Base-by-base conservation (phyloP, 2,329 filamentous ascomycete genomes). In the Claviceps citrina region DNA sequence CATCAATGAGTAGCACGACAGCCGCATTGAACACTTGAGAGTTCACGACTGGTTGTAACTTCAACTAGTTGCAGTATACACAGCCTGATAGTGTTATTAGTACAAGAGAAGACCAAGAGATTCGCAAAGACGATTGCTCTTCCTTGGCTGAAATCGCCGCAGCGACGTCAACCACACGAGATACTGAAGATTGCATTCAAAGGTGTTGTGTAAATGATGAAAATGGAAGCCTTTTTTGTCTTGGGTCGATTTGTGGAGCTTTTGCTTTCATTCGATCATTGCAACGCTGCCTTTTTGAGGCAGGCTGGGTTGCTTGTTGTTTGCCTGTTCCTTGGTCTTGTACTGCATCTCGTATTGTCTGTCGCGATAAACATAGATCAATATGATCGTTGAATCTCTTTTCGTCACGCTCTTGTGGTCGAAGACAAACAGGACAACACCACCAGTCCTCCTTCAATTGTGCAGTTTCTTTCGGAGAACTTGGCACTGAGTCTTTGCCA, bases 381-480 rank as follows among this genome's bases (percentile, higher is more conserved):
- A 98, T 86, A 53, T 98, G 91, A 42, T 81, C 75, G 49, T 98
- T 98, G 61, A 96, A 93, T 0, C 63, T 64, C 34, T 69, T 70
- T 55, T 95, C 85, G 37, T 89, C 71, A 0, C 85, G 73, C 0
- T 66, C 53, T 52, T 95, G 87, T 0, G 84, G 78, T 13, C 79
- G 67, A n/a, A 65, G 62, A 57, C 91, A 98, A 33, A 96, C 83
- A 0, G 91, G 91, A 57, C 91, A 98, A 28, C 80, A 71, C 87
- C 87, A 96, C 57, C 66, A 68, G 35, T 76, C 65, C 39, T 71
- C 61, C 39, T 62, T 56, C 8, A 55, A 18, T 9, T 43, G 33
- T 12, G 50, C 36, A 0, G 47, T 39, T 16, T 51, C 46, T 42
- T 59, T 62, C 36, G 52, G 62, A 4, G 62, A 62, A 45, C 67